Evolutionary conservation across 345 rosid genomes (phyloP), one percentile per base, ranked within the genome.

Genomic region (Anastatica hierochuntica): DNA sequence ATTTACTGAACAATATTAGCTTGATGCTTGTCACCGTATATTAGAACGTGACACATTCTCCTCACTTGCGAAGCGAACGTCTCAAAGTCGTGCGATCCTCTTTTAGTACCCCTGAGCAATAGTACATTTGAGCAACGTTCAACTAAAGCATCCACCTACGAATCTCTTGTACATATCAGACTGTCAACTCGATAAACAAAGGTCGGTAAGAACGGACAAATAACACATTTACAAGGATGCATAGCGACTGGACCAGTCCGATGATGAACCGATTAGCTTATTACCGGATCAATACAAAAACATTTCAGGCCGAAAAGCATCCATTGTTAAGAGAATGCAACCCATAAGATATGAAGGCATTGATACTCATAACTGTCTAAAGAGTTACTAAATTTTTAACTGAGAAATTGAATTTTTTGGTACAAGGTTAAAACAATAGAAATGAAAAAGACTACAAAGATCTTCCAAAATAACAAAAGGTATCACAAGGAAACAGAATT

Each of bases 371-470:
- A n/a, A n/a, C n/a, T n/a, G n/a, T n/a, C n/a, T n/a, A n/a, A n/a
- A n/a, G n/a, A n/a, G n/a, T n/a, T n/a, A n/a, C n/a, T n/a, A n/a
- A n/a, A n/a, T n/a, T n/a, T 21, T 37, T 29, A 45, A 45, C 15
- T 29, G 60, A 40, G 62, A 55, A 64, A 2, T 31, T 47, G 56
- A n/a, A n/a, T n/a, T n/a, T 46, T 64, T 55, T 48, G 56, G 50
- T 14, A 40, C 5, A 49, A 40, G 58, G 18, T 41, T 42, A 56
- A 49, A 38, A 49, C 49, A 16, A 21, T 21, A 48, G 44, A 64
- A 49, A 30, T 41, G 52, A 54, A 48, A 33, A 59, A 41, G 20
- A 39, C 59, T 50, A 49, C 47, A 43, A 66, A 57, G 53, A 49
- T 40, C 34, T 49, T 14, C 17, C 33, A 29, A 49, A n/a, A n/a